Conservation (phyloP, 768 basidiomycete species). For the Mycena capillaripes region DNA sequence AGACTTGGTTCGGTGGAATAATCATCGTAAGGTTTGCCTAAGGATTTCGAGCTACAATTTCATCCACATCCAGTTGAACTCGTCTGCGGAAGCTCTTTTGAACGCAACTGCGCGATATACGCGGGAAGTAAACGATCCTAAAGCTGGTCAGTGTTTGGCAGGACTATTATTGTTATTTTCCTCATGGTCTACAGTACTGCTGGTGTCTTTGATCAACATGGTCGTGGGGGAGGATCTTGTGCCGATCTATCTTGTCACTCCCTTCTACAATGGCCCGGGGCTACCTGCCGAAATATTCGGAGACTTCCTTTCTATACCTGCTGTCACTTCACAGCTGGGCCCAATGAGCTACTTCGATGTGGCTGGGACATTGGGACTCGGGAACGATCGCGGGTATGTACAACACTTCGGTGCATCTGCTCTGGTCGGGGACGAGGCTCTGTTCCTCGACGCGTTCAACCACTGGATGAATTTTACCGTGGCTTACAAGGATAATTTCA, state of each 20-base stretch:
- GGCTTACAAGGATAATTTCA: constrained; percentile 41
- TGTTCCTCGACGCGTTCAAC: constrained; percentile 48
- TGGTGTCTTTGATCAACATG: constrained; percentile 41
- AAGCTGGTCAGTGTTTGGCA: constrained; percentile 48
- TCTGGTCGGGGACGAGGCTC: constrained; percentile 44
- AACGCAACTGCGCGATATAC: constrained; percentile 48
- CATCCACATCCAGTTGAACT: constrained; percentile 28
- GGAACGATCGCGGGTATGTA: constrained; percentile 46
- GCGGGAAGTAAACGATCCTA: constrained; percentile 52
- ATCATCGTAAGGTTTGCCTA: constrained; percentile 46
- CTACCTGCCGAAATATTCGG: constrained; percentile 50
- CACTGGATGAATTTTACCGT: constrained; percentile 48
- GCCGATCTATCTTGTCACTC: constrained; percentile 43
- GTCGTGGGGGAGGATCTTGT: constrained; percentile 39
- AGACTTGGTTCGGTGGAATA: constrained; percentile 55
- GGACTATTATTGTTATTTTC: constrained; percentile 24
- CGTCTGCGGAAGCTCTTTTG: constrained; percentile 50
- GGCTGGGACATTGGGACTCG: constrained; percentile 45
- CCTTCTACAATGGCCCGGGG: constrained; percentile 52
- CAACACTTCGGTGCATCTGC: constrained; percentile 53
- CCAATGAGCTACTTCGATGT: constrained; percentile 53
- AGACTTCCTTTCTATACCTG: constrained; percentile 54
- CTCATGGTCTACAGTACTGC: constrained; percentile 39
- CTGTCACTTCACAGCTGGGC: constrained; percentile 40
- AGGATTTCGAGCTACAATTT: background rate